Percentiles rank a stretch among this genome's conserved stretches.
These are phyloP conservation scores for Ramaria rubella DNA, from an alignment of 768 basidiomycete species.

Conservation along the genomic window DNA sequence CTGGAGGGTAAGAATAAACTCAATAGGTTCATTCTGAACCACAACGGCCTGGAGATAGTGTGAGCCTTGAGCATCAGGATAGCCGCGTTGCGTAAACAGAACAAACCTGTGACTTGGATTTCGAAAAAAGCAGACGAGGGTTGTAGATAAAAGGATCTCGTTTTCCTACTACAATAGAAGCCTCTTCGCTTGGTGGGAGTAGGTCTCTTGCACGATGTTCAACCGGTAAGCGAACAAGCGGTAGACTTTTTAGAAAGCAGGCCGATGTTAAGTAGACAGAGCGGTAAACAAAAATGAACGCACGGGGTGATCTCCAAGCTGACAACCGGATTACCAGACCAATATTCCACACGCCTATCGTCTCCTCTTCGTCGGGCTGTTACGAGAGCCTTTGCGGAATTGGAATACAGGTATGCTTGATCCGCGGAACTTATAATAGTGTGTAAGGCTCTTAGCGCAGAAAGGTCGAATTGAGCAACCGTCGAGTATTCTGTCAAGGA, in stretches of 20 bases:
- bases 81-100: not conserved
- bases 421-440: constrained; percentile 63
- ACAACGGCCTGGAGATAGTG: constrained; percentile 43
- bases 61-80: not conserved
- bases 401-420: constrained; percentile 72
- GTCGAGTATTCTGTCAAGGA: constrained; percentile 62
- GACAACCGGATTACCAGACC: constrained; percentile 76
- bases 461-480: constrained; percentile 85
- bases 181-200: constrained; percentile 4
- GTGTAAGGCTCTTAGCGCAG: constrained; percentile 71
- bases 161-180: constrained; percentile 42
- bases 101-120: constrained; percentile 51
- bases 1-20: constrained; percentile 76
- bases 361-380: constrained; percentile 77
- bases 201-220: constrained; percentile 50
- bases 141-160: constrained; percentile 90
- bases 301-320: constrained; percentile 77
- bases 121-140: constrained; percentile 46
- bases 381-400: constrained; percentile 63
- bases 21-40: constrained; percentile 77
- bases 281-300: constrained; percentile 22
- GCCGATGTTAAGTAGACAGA: not conserved
- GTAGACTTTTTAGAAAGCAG: constrained; percentile 45
- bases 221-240: constrained; percentile 60
- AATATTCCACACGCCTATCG: constrained; percentile 66